Percentiles rank a stretch among this genome's conserved stretches.
Evolutionary conservation across 495 filamentous ascomycete genomes (phyloP).

Genomic region (Neurospora tetraspora): DNA sequence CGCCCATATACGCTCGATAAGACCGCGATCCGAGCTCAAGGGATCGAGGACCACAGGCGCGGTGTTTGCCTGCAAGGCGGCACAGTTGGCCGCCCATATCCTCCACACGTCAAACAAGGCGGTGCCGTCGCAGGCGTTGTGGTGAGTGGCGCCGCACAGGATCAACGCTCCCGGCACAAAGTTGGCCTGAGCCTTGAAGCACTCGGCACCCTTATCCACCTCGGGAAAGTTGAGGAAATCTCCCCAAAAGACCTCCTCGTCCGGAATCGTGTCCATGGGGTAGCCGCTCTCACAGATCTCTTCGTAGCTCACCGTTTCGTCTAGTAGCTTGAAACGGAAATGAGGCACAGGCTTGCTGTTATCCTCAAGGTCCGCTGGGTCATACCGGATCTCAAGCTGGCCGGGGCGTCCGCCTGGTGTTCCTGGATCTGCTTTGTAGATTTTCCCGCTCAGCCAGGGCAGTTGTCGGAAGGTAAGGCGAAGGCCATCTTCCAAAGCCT

Average conservation of each 20-base stretch:
- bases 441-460: slow-evolving; percentile 11
- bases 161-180: slow-evolving; percentile 9
- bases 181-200: slow-evolving; percentile 10
- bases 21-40: not conserved
- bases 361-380: not conserved
- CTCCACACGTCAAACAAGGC: slow-evolving; percentile 1
- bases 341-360: slow-evolving; percentile 1
- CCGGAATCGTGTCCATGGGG: slow-evolving; percentile 2
- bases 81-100: slow-evolving; percentile 8
- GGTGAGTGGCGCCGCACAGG: slow-evolving; percentile 1
- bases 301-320: not conserved
- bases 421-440: not conserved
- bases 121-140: slow-evolving; percentile 4
- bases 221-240: not conserved
- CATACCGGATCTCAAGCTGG: slow-evolving; percentile 14
- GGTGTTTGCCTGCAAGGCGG: not conserved
- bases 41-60: not conserved
- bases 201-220: slow-evolving; percentile 6
- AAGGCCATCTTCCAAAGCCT: slow-evolving; percentile 4
- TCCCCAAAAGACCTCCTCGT: slow-evolving; percentile 5
- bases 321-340: slow-evolving; percentile 4
- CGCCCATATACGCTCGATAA: slow-evolving; percentile 5
- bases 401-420: slow-evolving; percentile 10
- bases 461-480: slow-evolving; percentile 3
- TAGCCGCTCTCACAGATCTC: slow-evolving; percentile 6